A percentile compares a stretch with the other conserved stretches of the same genome.
Conservation (phyloP, 208 protist species). For the Trypanosoma theileri region DNA sequence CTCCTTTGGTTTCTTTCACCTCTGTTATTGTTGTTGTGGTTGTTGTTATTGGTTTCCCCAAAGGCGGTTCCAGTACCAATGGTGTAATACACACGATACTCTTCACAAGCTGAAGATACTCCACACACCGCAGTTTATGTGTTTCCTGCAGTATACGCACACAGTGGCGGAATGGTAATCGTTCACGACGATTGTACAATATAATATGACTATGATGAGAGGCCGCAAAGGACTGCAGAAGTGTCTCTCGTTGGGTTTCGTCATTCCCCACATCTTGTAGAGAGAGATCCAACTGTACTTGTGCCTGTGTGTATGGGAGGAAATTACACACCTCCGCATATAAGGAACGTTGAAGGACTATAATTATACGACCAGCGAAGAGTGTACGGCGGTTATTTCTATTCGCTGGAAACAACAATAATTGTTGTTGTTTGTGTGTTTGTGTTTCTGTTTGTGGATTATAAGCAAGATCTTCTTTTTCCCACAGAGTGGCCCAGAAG, state of each 20-base stretch:
- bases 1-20: too few relatives aligned
- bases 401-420: conserved; percentile 30
- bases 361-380: conserved; percentile 50
- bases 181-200: conserved; percentile 55
- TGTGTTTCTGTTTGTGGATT: background rate
- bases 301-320: conserved; percentile 45
- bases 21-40: background rate
- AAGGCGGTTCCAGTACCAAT: conserved; percentile 22
- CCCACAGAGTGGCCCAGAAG: conserved; percentile 13
- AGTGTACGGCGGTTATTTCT: conserved; percentile 42
- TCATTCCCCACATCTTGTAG: conserved; percentile 14
- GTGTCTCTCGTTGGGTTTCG: conserved; percentile 4
- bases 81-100: conserved; percentile 31
- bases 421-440: background rate
- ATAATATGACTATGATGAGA: conserved; percentile 51
- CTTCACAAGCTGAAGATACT: conserved; percentile 52
- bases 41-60: background rate
- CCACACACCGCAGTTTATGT: conserved; percentile 46
- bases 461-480: background rate
- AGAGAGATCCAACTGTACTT: conserved; percentile 47
- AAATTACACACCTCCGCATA: conserved; percentile 58
- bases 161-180: conserved; percentile 38
- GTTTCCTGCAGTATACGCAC: conserved; percentile 35
- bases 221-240: conserved; percentile 38
- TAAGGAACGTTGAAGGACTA: conserved; percentile 58